phyloP scores from a whole-genome alignment of 1,284 basidiomycete genomes.

The Austroboletus niveus region DNA sequence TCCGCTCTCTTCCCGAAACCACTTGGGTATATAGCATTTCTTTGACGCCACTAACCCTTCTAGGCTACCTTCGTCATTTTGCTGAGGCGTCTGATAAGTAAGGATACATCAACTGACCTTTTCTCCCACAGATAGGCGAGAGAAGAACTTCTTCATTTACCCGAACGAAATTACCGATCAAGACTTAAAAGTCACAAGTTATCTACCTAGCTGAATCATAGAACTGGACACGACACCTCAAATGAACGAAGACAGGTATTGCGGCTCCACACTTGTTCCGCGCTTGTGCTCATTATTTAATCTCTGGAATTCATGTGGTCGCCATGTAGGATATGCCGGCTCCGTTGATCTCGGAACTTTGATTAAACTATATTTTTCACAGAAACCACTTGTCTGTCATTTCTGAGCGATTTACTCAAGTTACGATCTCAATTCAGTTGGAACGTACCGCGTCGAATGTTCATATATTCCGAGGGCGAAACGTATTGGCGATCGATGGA shows the following conservation, averaged over 20 bases:
- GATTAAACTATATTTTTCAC: not conserved
- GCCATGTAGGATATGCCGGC: not conserved
- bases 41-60: not conserved
- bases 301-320: not conserved
- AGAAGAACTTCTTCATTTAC: not conserved
- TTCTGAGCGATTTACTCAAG: not conserved
- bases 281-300: not conserved
- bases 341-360: not conserved
- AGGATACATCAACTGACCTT: not conserved
- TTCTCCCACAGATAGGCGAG: not conserved
- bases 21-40: not conserved
- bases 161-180: not conserved
- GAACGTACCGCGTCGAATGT: too few species aligned
- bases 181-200: not conserved
- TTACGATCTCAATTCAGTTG: not conserved
- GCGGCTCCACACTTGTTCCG: not conserved
- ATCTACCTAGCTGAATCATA: too few species aligned
- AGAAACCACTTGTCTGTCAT: not conserved
- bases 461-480: too few species aligned
- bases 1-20: not conserved
- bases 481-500: too few species aligned
- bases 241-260: not conserved
- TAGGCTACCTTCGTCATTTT: not conserved
- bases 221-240: not conserved
- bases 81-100: not conserved